These are phyloP conservation scores for Cercospora berteroae DNA, from an alignment of 2,329 filamentous ascomycete genomes.

Conservation along the genomic window DNA sequence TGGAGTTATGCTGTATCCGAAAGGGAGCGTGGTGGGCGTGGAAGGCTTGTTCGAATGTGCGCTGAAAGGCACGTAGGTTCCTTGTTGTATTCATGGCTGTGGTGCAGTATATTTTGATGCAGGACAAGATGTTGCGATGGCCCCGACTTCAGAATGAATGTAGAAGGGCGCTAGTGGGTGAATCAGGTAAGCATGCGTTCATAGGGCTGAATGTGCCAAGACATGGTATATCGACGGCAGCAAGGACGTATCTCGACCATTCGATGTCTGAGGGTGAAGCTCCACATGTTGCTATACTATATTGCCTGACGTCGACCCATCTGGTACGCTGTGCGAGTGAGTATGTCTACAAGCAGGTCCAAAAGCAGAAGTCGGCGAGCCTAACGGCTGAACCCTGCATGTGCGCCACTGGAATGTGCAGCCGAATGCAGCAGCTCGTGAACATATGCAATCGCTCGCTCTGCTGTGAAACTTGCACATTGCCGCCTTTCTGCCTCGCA, in stretches of 20 bases:
- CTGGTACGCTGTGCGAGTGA: background rate
- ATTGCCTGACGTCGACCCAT: background rate
- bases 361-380: background rate
- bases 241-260: background rate
- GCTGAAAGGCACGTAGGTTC: slow-evolving; percentile 38
- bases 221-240: background rate
- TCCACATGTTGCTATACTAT: background rate
- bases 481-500: background rate
- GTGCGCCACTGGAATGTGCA: background rate
- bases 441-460: background rate
- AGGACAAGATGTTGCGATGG: background rate
- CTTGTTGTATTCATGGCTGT: slow-evolving; percentile 17
- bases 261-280: fast-evolving
- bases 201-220: background rate
- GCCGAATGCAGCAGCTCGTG: background rate
- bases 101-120: background rate
- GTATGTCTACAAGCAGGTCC: background rate
- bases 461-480: background rate
- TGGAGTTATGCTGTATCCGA: slow-evolving; percentile 13
- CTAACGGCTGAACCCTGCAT: background rate
- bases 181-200: slow-evolving; percentile 8
- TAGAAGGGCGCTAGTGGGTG: slow-evolving; percentile 5
- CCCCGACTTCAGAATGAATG: background rate
- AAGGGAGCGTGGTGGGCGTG: slow-evolving; percentile 32
- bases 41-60: slow-evolving; percentile 36